Conservation (phyloP, 2,329 filamentous ascomycete species). For the Cladosporium sp. region DNA sequence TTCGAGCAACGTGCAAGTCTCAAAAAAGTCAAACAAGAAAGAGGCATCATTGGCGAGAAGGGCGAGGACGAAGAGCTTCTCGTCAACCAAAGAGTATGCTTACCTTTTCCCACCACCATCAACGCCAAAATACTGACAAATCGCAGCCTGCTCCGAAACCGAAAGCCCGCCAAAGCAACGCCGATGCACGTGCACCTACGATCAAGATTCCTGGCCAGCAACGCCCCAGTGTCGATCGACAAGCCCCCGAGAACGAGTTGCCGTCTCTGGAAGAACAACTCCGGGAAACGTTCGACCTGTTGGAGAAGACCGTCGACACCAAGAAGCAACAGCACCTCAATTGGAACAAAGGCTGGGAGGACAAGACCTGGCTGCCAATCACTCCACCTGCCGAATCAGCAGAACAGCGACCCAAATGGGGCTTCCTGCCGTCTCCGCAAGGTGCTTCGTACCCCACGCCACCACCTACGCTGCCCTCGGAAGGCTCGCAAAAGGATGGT, state of each 20-base stretch:
- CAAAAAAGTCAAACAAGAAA: constrained; percentile 81
- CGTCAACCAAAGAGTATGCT: constrained; percentile 81
- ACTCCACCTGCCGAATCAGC: constrained; percentile 64
- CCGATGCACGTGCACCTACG: constrained; percentile 60
- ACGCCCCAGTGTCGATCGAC: constrained; percentile 58
- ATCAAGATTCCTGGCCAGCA: constrained; percentile 28
- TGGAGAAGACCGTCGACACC: constrained; percentile 75
- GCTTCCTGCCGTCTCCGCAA: constrained; percentile 22
- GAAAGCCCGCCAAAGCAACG: constrained; percentile 55
- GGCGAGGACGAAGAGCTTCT: constrained; percentile 83
- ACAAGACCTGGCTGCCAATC: constrained; percentile 79
- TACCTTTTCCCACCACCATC: constrained; percentile 5
- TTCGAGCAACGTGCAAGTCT: constrained; percentile 79
- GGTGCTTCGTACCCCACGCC: constrained; percentile 39
- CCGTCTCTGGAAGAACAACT: constrained; percentile 70
- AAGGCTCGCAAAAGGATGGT: constrained; percentile 34
- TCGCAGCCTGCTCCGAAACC: constrained; percentile 34
- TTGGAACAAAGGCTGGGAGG: constrained; percentile 87
- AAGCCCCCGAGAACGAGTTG: constrained; percentile 72
- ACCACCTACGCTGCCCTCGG: constrained; percentile 42
- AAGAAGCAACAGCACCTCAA: constrained; percentile 83
- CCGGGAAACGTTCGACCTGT: constrained; percentile 74
- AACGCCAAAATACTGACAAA: constrained; percentile 18
- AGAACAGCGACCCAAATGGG: constrained; percentile 26
- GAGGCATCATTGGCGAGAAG: constrained; percentile 77